phyloP scores from a whole-genome alignment of 2,329 filamentous ascomycete species.

The Stagonosporopsis rhizophila region DNA sequence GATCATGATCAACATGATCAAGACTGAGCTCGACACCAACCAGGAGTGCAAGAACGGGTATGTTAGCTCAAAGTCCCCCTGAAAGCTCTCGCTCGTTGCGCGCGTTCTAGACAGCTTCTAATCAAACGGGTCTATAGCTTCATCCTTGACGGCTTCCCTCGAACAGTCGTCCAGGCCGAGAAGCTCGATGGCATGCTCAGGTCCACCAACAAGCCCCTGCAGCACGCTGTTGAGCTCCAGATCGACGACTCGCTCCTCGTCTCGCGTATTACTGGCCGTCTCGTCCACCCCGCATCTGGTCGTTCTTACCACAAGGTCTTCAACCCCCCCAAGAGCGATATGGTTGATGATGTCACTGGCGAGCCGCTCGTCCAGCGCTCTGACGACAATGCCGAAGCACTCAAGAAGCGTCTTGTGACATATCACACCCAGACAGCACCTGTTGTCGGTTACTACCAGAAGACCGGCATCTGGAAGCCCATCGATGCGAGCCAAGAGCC shows the following conservation, averaged over 20 bases:
- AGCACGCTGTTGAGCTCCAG: conserved; percentile 95
- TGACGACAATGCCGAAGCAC: conserved; percentile 94
- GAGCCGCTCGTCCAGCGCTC: conserved; percentile 95
- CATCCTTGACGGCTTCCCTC: conserved; percentile 98
- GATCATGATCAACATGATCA: conserved; percentile 99
- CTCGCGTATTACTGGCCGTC: conserved; percentile 92
- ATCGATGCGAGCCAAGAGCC: conserved; percentile 97
- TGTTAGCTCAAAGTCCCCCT: conserved; percentile 3
- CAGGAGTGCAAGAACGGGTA: conserved; percentile 96
- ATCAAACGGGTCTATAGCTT: conserved; percentile 66
- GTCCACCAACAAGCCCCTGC: conserved; percentile 79
- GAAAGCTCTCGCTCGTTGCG: not conserved
- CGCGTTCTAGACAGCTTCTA: not conserved
- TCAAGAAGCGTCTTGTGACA: conserved; percentile 91
- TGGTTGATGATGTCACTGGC: conserved; percentile 97
- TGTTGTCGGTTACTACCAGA: conserved; percentile 95
- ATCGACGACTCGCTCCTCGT: conserved; percentile 95
- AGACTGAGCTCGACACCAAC: conserved; percentile 93
- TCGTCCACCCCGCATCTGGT: conserved; percentile 94
- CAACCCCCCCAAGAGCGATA: conserved; percentile 92
- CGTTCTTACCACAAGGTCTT: conserved; percentile 98
- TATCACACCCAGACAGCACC: conserved; percentile 95
- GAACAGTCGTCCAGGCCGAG: conserved; percentile 94
- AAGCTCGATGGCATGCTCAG: conserved; percentile 91
- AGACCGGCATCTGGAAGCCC: conserved; percentile 94